Evolutionary conservation across 2,329 filamentous ascomycete species (phyloP).

Genomic region (Leptographium galeiforme): DNA sequence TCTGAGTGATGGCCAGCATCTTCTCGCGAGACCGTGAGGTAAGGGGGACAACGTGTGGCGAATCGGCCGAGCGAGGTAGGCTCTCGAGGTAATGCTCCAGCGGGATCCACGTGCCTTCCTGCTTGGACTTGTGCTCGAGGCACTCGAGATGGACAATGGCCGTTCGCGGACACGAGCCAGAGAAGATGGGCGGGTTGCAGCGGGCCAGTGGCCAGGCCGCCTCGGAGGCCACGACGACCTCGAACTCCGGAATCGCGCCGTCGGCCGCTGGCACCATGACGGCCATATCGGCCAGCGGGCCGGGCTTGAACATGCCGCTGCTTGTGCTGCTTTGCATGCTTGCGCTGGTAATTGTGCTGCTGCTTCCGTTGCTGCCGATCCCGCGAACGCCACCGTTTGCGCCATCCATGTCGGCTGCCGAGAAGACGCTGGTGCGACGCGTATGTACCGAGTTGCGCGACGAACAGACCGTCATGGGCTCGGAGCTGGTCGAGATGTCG

Average conservation of each 20-base stretch:
- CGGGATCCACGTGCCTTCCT: slow-evolving; percentile 31
- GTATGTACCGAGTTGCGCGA: slow-evolving; percentile 31
- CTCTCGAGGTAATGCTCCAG: slow-evolving; percentile 28
- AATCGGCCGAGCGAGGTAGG: slow-evolving; percentile 18
- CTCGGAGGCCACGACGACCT: slow-evolving; percentile 33
- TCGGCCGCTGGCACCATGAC: slow-evolving; percentile 15
- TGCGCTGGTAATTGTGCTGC: not conserved
- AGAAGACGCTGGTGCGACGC: slow-evolving; percentile 33
- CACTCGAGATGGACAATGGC: slow-evolving; percentile 38
- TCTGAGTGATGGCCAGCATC: slow-evolving; percentile 58
- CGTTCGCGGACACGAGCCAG: slow-evolving; percentile 32
- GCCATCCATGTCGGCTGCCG: slow-evolving; percentile 23
- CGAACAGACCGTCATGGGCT: slow-evolving; percentile 26
- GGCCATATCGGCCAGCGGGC: slow-evolving; percentile 15
- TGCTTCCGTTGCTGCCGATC: not conserved
- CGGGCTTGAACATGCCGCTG: slow-evolving; percentile 1
- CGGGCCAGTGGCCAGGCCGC: slow-evolving; percentile 37
- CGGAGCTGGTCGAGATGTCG: slow-evolving; percentile 28
- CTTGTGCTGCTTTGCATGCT: not conserved
- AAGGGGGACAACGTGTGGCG: slow-evolving; percentile 30
- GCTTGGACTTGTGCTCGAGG: slow-evolving; percentile 34
- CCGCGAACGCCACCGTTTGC: not conserved
- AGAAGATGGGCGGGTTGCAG: slow-evolving; percentile 32
- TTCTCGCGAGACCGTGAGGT: slow-evolving; percentile 45
- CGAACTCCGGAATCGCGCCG: slow-evolving; percentile 28